Base-by-base conservation (phyloP, 116 monocot species). In the Thalassia testudinum region DNA sequence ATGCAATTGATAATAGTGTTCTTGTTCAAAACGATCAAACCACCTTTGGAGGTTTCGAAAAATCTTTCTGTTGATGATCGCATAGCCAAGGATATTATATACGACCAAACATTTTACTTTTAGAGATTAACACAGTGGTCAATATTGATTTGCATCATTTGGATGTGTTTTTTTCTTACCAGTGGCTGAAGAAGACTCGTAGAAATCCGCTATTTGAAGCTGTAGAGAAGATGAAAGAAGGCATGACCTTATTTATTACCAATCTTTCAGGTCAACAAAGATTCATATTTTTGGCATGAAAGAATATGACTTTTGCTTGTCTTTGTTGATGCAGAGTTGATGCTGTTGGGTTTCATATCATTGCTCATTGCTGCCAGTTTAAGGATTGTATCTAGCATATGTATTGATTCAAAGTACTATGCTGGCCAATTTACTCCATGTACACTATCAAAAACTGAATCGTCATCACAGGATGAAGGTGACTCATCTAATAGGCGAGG, bases 151-250 rank as follows among this genome's bases (percentile, higher is more conserved):
- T 34, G 3, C 30, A 3, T 34, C 3, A 34, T 34, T 34, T 34
- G 30, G 8, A 21, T 23, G 19, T 24, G 30, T 55, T n/a, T 43
- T 26, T 20, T 49, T 42, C 45, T 62, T 59, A 38, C 27, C 63
- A 91, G 91, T 91, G 91, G 91, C 67, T 91, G 72, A 85, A 79
- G 76, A 85, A 78, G 65, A 91, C 91, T 1, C 78, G 62, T 25
- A 65, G 91, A 43, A 82, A 82, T 66, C 91, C 91, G 47, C 69
- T 91, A 43, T 81, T 70, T 66, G 73, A 91, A 75, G 85, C 91
- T 20, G 34, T 91, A 40, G 91, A 91, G 57, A 91, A 91, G 62
- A 91, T 91, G 91, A 91, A 91, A 78, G 91, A 85, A 81, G 91
- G 91, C 85, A 72, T 20, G 19, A 1, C 18, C 13, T 23, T 29